Conservation (phyloP, 2,329 filamentous ascomycete genomes). For the Diatrype stigma region DNA sequence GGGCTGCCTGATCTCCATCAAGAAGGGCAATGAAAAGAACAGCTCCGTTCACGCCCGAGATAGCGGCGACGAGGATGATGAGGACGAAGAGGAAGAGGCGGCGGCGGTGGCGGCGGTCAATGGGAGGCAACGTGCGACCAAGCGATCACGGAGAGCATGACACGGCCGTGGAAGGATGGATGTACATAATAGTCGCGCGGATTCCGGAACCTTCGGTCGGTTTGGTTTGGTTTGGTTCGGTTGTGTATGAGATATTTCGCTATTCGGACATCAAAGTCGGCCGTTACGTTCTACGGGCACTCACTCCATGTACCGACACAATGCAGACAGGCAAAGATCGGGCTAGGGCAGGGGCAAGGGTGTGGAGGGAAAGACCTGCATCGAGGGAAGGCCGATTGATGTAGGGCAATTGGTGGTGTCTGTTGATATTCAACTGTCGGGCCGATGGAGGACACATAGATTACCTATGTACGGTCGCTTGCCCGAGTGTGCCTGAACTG, state of each 20-base stretch:
- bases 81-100: slow-evolving; percentile 31
- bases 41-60: slow-evolving; percentile 29
- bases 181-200: not conserved
- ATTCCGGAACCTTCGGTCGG: not conserved
- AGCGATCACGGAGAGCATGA: not conserved
- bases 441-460: too few relatives aligned
- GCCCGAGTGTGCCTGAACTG: slow-evolving; percentile 6
- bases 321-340: too few relatives aligned
- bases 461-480: slow-evolving; percentile 2
- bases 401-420: too few relatives aligned
- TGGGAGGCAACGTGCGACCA: slow-evolving; percentile 9
- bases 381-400: too few relatives aligned
- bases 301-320: too few relatives aligned
- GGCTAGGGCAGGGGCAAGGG: not conserved
- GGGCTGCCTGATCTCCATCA: slow-evolving; percentile 79
- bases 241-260: not conserved
- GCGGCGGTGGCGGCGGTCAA: slow-evolving; percentile 13
- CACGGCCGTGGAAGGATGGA: not conserved
- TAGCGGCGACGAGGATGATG: slow-evolving; percentile 43
- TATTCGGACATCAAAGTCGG: not conserved
- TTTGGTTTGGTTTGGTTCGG: not conserved
- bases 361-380: not conserved
- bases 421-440: too few relatives aligned
- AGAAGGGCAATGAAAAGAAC: slow-evolving; percentile 73
- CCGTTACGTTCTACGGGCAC: not conserved